Evolutionary conservation across 2,329 filamentous ascomycete genomes (phyloP).

Genomic region (Sporothrix globosa): DNA sequence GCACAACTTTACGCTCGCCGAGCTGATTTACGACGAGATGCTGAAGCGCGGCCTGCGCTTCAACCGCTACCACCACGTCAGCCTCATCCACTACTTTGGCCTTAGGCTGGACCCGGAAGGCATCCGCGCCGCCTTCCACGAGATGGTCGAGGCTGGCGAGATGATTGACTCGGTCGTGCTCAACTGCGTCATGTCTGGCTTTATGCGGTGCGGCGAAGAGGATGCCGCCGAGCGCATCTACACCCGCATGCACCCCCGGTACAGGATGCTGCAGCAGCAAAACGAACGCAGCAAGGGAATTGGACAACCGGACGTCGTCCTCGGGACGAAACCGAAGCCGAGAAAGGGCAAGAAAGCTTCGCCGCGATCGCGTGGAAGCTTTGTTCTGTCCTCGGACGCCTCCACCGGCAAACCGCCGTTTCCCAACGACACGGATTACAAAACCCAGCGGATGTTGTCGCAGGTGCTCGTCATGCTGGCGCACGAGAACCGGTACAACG

Average conservation of each 20-base stretch:
- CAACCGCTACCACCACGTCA: slow-evolving; percentile 80
- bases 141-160: slow-evolving; percentile 82
- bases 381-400: neutral
- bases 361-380: neutral
- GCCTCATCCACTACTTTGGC: slow-evolving; percentile 82
- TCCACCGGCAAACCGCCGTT: neutral
- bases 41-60: slow-evolving; percentile 65
- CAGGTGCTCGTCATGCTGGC: slow-evolving; percentile 62
- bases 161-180: slow-evolving; percentile 85
- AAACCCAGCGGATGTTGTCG: slow-evolving; percentile 55
- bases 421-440: slow-evolving; percentile 45
- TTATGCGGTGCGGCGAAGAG: slow-evolving; percentile 76
- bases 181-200: slow-evolving; percentile 81
- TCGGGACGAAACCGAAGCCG: no score
- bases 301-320: no score
- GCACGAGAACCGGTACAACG: slow-evolving; percentile 57
- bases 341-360: no score
- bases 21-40: slow-evolving; percentile 86
- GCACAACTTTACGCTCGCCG: slow-evolving; percentile 79
- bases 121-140: slow-evolving; percentile 75
- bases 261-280: slow-evolving; percentile 40
- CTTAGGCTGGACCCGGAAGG: slow-evolving; percentile 72
- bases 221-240: slow-evolving; percentile 80
- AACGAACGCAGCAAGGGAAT: no score
- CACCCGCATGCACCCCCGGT: slow-evolving; percentile 73